Evolutionary conservation across 495 filamentous ascomycete genomes (phyloP).

Genomic region (Neurospora sp.): DNA sequence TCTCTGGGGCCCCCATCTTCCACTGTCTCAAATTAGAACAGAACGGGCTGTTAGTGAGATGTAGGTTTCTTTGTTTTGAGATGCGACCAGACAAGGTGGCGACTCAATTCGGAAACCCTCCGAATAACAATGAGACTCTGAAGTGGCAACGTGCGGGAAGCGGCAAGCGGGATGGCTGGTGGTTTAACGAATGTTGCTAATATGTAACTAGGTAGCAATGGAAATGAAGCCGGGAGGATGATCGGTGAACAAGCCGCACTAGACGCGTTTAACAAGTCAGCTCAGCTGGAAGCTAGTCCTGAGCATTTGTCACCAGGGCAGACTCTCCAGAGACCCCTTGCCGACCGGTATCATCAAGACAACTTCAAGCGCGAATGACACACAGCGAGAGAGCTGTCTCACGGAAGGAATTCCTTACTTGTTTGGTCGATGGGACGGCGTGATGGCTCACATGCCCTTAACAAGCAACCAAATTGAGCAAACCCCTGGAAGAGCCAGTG

Average conservation of each 20-base stretch:
- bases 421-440: neutral
- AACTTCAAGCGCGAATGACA: neutral
- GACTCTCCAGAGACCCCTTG: neutral
- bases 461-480: neutral
- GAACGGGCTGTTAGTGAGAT: neutral
- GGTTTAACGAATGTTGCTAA: neutral
- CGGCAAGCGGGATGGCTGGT: neutral
- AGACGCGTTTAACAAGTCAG: neutral
- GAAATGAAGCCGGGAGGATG: neutral
- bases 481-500: neutral
- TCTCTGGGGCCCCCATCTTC: neutral
- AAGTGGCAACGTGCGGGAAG: neutral
- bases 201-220: neutral
- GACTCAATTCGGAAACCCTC: neutral
- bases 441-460: neutral
- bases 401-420: neutral
- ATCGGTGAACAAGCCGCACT: neutral
- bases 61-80: neutral
- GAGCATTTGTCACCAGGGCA: neutral
- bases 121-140: neutral
- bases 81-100: neutral
- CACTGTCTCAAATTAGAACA: neutral
- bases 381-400: neutral
- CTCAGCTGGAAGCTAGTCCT: neutral
- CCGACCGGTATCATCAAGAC: neutral